Base-by-base conservation (phyloP, 2,329 filamentous ascomycete genomes). In the Ceratocystis huliohia region DNA sequence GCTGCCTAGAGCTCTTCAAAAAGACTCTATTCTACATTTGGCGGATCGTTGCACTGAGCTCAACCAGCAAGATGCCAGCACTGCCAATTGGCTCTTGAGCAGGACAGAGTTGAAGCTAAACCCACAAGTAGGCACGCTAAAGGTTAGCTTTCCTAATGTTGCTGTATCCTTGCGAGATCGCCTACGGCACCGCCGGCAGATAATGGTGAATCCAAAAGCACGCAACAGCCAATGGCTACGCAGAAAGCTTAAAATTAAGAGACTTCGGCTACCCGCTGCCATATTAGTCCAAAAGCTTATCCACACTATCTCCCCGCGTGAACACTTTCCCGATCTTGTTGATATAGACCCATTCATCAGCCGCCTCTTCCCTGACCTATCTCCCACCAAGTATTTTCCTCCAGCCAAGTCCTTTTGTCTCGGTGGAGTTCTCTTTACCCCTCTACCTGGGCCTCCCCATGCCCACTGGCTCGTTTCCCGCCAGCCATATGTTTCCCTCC, bases 1-100 rank as follows among this genome's bases (percentile, higher is more conserved):
- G 2, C 76, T 97, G 3, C 93, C 94, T 0, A 74, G 74, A 8
- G 90, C 91, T 0, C 76, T 97, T 1, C 83, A 83, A 68, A 84
- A 85, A 65, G 77, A 81, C 0, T 79, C 84, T 0, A 79, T 96
- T 4, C 75, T 93, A 1, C 75, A 76, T 0, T 76, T 95, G 63
- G 79, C 87, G 0, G 73, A 77, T 17, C 79, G 79, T 41, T 81
- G 83, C 37, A 78, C 80, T 59, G 71, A 70, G 13, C 79, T 77
- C 5, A 75, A 77, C 0, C 70, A 74, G 2, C 70, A 73, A 1
- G 76, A 82, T 63, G 82, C 83, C 45, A 75, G 76, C 1, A 76
- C 83, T 66, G 86, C 84, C 0, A 76, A 83, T 22, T 72, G 78
- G 6, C 75, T 88, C 5, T 77, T 67, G 7, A 22, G 50, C 25